A percentile compares a stretch with the other conserved stretches of the same genome.
These are phyloP conservation scores for Hypoxylon lenormandii DNA, from an alignment of 495 filamentous ascomycete species.

Conservation along the genomic window DNA sequence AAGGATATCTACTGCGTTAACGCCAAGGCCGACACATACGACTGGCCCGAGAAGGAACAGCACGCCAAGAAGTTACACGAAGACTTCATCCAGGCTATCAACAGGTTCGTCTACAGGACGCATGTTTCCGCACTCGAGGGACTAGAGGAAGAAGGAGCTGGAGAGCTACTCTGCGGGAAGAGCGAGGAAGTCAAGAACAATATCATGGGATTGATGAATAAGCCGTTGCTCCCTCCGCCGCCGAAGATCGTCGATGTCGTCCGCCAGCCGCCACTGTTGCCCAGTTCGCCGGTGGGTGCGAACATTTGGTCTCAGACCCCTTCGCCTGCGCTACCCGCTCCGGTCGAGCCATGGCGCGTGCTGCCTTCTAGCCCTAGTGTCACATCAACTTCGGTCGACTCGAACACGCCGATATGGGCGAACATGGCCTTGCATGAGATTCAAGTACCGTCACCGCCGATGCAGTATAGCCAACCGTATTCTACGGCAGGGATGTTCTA, in stretches of 20 bases:
- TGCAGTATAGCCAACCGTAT: conserved; percentile 83
- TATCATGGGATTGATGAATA: conserved; percentile 86
- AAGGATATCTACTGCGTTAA: conserved; percentile 96
- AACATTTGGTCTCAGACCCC: conserved; percentile 81
- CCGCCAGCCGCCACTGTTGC: conserved; percentile 83
- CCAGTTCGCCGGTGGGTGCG: conserved; percentile 81
- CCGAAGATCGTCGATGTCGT: conserved; percentile 92
- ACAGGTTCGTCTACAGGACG: conserved; percentile 96
- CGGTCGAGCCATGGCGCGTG: conserved; percentile 93
- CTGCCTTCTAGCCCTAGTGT: conserved; percentile 87
- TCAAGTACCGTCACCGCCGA: conserved; percentile 76
- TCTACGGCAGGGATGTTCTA: conserved; percentile 74
- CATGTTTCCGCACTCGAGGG: conserved; percentile 91
- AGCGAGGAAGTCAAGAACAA: conserved; percentile 92
- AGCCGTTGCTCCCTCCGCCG: conserved; percentile 85
- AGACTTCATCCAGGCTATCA: conserved; percentile 95
- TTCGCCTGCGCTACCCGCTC: conserved; percentile 68
- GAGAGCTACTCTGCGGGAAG: conserved; percentile 89
- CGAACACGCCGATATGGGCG: conserved; percentile 81
- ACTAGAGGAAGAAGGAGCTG: conserved; percentile 94
- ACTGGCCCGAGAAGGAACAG: conserved; percentile 95
- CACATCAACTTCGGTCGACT: conserved; percentile 74
- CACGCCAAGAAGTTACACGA: conserved; percentile 98
- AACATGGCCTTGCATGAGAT: conserved; percentile 77
- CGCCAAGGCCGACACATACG: conserved; percentile 86